A percentile compares a stretch with the other conserved stretches of the same genome.
phyloP scores from a whole-genome alignment of 148 eudicot species.

The Persicaria tinctoria region DNA sequence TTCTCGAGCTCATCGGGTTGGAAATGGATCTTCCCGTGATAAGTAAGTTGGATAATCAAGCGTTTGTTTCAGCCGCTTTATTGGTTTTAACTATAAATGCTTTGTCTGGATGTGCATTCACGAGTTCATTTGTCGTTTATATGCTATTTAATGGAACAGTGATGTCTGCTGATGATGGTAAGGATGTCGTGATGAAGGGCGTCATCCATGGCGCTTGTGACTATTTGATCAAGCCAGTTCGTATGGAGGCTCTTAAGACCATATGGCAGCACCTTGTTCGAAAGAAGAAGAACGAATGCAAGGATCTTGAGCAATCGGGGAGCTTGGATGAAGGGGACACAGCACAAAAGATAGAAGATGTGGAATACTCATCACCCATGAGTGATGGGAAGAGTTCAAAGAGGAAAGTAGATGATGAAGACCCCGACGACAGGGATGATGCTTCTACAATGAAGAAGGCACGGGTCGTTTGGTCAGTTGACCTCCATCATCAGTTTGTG shows the following conservation, averaged over 20 bases:
- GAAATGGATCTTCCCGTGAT: constrained; percentile 15
- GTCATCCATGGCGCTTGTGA: constrained; percentile 91
- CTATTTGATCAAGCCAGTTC: constrained; percentile 79
- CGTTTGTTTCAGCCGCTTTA: not conserved
- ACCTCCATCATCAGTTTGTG: constrained; percentile 96
- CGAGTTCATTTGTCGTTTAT: not conserved
- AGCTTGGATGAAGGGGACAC: constrained; percentile 40
- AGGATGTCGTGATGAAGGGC: constrained; percentile 80
- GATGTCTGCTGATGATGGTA: constrained; percentile 92
- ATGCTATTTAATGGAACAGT: constrained; percentile 21
- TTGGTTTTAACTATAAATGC: not conserved
- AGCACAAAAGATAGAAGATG: constrained; percentile 40
- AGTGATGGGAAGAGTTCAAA: constrained; percentile 73
- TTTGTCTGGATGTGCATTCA: not conserved
- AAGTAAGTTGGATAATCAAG: constrained; percentile 1
- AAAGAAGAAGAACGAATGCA: constrained; percentile 50
- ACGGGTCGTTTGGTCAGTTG: constrained; percentile 95
- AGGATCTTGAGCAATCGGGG: constrained; percentile 34
- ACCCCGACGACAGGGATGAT: constrained; percentile 65
- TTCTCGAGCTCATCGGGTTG: constrained; percentile 13
- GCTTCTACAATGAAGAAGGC: constrained; percentile 71
- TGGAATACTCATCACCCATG: constrained; percentile 60
- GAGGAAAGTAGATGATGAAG: constrained; percentile 78
- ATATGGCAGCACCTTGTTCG: constrained; percentile 92
- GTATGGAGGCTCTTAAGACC: constrained; percentile 77